Percentiles rank a stretch among this genome's conserved stretches.
Conservation (phyloP, 2,329 filamentous ascomycete species). For the Arthroderma sp. region DNA sequence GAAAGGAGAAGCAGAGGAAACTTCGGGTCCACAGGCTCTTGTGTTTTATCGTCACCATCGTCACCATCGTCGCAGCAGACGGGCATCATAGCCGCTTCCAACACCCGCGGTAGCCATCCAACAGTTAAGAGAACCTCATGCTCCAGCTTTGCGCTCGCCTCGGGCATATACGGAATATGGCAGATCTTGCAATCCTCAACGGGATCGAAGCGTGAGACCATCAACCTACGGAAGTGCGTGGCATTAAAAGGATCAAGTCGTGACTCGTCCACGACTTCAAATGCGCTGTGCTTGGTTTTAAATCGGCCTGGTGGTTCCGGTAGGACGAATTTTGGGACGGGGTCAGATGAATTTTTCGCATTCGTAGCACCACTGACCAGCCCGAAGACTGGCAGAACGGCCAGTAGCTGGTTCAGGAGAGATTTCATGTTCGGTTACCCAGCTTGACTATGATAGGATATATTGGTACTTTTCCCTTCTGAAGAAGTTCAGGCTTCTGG, state of each 20-base stretch:
- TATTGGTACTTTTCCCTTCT: too few relatives aligned
- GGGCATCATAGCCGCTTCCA: constrained; percentile 1
- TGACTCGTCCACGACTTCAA: constrained; percentile 6
- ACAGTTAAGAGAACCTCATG: constrained; percentile 3
- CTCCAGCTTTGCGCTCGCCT: constrained; percentile 3
- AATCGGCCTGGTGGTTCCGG: constrained; percentile 4
- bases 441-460: too few relatives aligned
- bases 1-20: constrained; percentile 7
- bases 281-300: constrained; percentile 2
- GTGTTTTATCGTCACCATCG: background rate
- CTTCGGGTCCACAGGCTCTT: background rate
- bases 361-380: too few relatives aligned
- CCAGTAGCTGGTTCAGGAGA: too few relatives aligned
- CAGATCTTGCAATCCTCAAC: constrained; percentile 1
- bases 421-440: too few relatives aligned
- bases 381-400: too few relatives aligned
- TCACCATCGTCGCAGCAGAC: background rate
- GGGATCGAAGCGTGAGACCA: constrained; percentile 9
- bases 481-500: too few relatives aligned
- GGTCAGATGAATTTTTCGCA: too few relatives aligned
- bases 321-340: background rate
- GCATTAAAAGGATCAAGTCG: constrained; percentile 6
- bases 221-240: constrained; percentile 6
- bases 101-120: background rate
- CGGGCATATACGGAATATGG: constrained; percentile 5